Base-by-base conservation (phyloP, 2,329 filamentous ascomycete species). In the Beauveria pseudobassiana region DNA sequence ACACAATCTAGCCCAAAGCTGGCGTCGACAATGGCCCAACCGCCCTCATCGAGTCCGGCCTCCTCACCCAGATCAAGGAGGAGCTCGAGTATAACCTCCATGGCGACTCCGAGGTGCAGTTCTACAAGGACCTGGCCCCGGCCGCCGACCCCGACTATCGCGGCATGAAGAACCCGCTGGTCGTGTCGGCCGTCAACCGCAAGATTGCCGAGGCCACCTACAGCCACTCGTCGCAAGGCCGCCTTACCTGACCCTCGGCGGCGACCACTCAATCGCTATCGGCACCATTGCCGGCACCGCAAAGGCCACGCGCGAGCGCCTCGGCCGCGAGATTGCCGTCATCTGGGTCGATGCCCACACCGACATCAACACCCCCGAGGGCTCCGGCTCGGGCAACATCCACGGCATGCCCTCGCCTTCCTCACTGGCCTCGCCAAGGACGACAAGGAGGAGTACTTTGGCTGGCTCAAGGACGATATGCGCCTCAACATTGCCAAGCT, bases 331-430 rank as follows among this genome's bases (percentile, higher is more conserved):
- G 69, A 87, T 97, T 65, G 95, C 92, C 14, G 91, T 99, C 62
- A 96, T 99, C 74, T 99, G 95, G 95, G 95, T 99, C 38, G 95
- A 99, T 76, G 95, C 95, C 28, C 95, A 99, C 76, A 89, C 93
- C 60, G 95, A 99, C 75, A 97, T 99, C 80, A 99, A 99, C 79
- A 92, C 90, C 1, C 95, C 93, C 59, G 93, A 98, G 83, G 88
- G 86, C 53, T 93, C 89, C 66, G 89, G 83, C 48, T 95, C 89
- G 67, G 95, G 95, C 40, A 98, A 98, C 77, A 89, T 99, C 65
- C 95, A 99, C 77, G 95, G 95, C 68, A 99, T 99, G 95, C 95
- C 95, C 90, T 98, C 43, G 86, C 91, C 3, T 99, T 98, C 76
- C 75, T 96, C 67, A 93, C 92, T 0, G 91, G 95, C 0, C 79